These are phyloP conservation scores for Fusarium multiceps DNA, from an alignment of 2,329 filamentous ascomycete genomes.

Conservation along the genomic window DNA sequence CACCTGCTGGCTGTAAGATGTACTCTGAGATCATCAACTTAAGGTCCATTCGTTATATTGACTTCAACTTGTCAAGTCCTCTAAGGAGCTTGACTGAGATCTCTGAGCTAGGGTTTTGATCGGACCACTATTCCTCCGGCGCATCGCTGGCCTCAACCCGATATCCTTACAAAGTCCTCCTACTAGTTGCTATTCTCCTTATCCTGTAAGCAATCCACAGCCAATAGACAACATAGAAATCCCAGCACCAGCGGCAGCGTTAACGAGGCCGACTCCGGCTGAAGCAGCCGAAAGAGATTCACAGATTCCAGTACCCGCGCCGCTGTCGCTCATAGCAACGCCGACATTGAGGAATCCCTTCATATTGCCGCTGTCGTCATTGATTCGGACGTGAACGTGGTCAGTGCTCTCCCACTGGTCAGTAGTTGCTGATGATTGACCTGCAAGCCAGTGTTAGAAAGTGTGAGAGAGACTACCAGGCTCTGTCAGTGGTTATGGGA, in stretches of 20 bases:
- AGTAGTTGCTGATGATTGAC: not conserved
- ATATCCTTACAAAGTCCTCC: not conserved
- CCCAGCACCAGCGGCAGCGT: not conserved
- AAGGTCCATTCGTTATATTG: no score
- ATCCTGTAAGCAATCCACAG: not conserved
- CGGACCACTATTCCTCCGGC: not conserved
- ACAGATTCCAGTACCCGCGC: not conserved
- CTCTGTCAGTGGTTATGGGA: not conserved
- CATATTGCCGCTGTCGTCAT: not conserved
- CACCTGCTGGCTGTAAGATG: no score
- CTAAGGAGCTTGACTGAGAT: not conserved
- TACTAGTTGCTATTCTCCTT: not conserved
- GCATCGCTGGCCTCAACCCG: no score
- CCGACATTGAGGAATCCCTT: not conserved
- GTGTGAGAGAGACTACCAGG: not conserved
- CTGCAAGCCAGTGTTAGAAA: not conserved
- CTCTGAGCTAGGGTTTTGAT: no score
- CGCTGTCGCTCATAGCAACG: not conserved
- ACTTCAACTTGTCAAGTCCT: no score
- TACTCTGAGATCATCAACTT: no score
- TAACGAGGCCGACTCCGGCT: not conserved
- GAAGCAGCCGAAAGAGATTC: not conserved
- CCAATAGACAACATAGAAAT: not conserved
- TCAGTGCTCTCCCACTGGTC: not conserved
- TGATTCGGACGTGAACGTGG: not conserved